Conservation (phyloP, 805 yeast genomes). For the Candida saitoana region DNA sequence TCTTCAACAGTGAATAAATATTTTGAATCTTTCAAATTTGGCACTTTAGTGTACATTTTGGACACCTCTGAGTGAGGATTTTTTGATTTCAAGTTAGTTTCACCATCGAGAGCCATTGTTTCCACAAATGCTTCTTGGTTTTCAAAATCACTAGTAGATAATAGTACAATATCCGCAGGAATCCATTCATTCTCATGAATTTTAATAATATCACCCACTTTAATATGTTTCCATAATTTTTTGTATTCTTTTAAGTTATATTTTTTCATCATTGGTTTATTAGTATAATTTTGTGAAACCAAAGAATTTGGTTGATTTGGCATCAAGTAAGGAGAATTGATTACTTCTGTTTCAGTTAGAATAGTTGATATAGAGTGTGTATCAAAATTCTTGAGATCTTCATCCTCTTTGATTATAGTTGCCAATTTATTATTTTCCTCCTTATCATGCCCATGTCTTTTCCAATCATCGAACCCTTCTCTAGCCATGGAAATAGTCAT, state of each 20-base stretch:
- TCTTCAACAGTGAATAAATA: slow-evolving; percentile 73
- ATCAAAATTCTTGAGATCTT: slow-evolving; percentile 25
- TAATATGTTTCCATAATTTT: slow-evolving; percentile 66
- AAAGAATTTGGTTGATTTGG: neutral
- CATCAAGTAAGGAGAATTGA: neutral
- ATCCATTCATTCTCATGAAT: slow-evolving; percentile 82
- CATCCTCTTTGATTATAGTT: slow-evolving; percentile 28
- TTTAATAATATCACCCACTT: slow-evolving; percentile 83
- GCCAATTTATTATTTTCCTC: slow-evolving; percentile 63
- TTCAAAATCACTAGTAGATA: slow-evolving; percentile 61
- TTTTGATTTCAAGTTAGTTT: slow-evolving; percentile 81
- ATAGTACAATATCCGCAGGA: slow-evolving; percentile 82
- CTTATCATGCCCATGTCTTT: slow-evolving; percentile 79
- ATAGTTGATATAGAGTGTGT: slow-evolving; percentile 37
- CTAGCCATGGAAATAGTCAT: slow-evolving; percentile 85
- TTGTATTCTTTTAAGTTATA: slow-evolving; percentile 31
- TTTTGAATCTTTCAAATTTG: slow-evolving; percentile 45
- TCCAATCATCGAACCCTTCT: slow-evolving; percentile 91
- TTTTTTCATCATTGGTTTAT: slow-evolving; percentile 17
- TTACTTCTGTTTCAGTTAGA: slow-evolving; percentile 29
- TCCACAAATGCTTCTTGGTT: slow-evolving; percentile 71
- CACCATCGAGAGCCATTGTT: slow-evolving; percentile 98
- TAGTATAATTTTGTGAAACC: slow-evolving; percentile 8
- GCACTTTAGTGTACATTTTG: slow-evolving; percentile 45
- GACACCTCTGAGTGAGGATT: slow-evolving; percentile 63